phyloP scores from a whole-genome alignment of 73 alveolate genomes.

The Blepharisma japonicum region DNA sequence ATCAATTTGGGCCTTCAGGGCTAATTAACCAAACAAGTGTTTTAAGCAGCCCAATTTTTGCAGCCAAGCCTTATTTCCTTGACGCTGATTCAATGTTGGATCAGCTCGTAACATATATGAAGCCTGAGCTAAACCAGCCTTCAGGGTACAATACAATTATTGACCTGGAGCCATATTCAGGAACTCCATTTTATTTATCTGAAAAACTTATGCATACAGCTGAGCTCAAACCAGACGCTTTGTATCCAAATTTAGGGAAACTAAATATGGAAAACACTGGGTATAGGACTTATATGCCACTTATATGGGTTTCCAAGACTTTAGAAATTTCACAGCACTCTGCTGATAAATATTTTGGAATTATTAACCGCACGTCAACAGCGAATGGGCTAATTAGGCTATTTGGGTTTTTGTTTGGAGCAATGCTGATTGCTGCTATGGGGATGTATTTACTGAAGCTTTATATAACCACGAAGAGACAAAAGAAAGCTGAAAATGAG shows the following conservation, averaged over 20 bases:
- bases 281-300: constrained; percentile 13
- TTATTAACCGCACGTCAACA: neutral
- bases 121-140: neutral
- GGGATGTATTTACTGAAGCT: too few species aligned
- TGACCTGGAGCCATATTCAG: constrained; percentile 3
- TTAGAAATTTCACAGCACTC: neutral
- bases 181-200: neutral
- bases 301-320: neutral
- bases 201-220: neutral
- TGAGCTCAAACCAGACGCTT: constrained; percentile 18
- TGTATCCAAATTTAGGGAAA: constrained; percentile 14
- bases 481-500: too few species aligned
- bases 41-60: constrained; percentile 3
- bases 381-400: neutral
- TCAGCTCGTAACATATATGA: neutral
- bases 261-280: neutral
- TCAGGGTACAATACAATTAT: neutral
- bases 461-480: too few species aligned
- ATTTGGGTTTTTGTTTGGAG: too few species aligned
- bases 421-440: too few species aligned
- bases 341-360: constrained; percentile 16
- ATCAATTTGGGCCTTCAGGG: constrained; percentile 18
- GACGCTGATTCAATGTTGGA: neutral
- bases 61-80: constrained; percentile 15
- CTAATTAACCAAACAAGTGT: neutral